Conservation (phyloP, 441 rosid genomes). For the Corymbia citriodora region DNA sequence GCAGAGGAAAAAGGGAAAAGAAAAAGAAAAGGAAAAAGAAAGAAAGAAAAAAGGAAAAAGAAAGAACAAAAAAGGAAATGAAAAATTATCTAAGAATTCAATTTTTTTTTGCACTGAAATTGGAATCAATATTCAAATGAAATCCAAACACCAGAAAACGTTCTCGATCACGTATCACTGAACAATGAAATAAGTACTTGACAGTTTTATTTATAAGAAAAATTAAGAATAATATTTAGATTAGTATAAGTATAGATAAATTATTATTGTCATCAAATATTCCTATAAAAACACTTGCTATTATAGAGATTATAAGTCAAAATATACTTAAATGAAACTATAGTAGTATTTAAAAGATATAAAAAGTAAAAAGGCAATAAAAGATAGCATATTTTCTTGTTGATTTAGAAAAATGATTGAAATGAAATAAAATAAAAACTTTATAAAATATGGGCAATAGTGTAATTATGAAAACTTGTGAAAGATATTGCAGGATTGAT, state of each 20-base stretch:
- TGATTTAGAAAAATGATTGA: neutral
- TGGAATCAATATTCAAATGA: no score
- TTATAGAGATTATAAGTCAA: no score
- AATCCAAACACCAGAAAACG: no score
- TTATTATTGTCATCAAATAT: no score
- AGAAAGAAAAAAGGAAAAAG: no score
- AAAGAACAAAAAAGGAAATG: no score
- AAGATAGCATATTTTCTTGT: neutral
- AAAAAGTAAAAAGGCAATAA: neutral
- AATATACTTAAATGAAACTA: neutral
- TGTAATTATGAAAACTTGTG: neutral
- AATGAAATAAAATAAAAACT: neutral
- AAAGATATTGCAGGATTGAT: neutral
- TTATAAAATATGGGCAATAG: neutral
- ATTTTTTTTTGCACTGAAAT: no score
- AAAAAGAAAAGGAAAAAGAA: no score
- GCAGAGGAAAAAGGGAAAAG: no score
- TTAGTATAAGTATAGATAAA: no score
- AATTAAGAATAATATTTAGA: neutral
- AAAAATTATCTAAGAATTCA: no score
- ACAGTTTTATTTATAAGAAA: rapidly evolving
- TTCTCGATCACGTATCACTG: neutral
- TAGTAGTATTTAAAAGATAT: neutral
- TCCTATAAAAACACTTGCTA: no score
- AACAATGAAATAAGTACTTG: neutral